Base-by-base conservation (phyloP, 768 basidiomycete species). In the Suillus subluteus region DNA sequence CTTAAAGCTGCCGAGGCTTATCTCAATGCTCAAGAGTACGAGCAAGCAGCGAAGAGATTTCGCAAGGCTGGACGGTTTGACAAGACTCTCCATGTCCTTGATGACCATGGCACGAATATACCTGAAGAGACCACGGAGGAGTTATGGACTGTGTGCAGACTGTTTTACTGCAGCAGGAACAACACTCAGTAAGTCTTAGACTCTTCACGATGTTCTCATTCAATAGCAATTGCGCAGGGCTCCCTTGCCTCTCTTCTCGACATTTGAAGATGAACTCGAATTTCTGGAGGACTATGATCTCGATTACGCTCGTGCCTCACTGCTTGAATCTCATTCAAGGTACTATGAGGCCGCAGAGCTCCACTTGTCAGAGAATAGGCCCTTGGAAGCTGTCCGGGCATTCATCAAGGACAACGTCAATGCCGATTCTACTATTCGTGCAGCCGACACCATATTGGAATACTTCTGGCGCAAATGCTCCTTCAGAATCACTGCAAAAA, bases 211-310 rank as follows among this genome's bases (percentile, higher is more conserved):
- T 23, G 44, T 0, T 8, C 38, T 65, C 67, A 58, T 1, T 59
- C 12, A 65, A n/a, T 15, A n/a, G 16, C 16, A 15, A 35, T 46
- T 41, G 50, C 55, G 15, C 69, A 90, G 90, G 26, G 73, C 77
- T 77, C 84, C 73, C 82, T 82, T 30, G 63, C 76, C 64, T 8
- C 72, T 91, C 4, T 91, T 91, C 66, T 67, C 77, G 0, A 78
- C 82, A 0, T 75, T 80, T 0, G 84, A 90, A 26, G 86, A 88
- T 26, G 80, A 80, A 23, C 68, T 88, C n/a, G 82, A 84, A 44
- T 91, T 87, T 66, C 78, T 88, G 21, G 83, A 88, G 63, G 81
- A 86, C 5, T 81, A 81, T 54, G 83, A 83, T 43, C 74, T 91
- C 7, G 84, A 87, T 68, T 66, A 79, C 15, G 82, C 85, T 8